phyloP scores from a whole-genome alignment of 495 filamentous ascomycete species.

The Penicillium roqueforti region DNA sequence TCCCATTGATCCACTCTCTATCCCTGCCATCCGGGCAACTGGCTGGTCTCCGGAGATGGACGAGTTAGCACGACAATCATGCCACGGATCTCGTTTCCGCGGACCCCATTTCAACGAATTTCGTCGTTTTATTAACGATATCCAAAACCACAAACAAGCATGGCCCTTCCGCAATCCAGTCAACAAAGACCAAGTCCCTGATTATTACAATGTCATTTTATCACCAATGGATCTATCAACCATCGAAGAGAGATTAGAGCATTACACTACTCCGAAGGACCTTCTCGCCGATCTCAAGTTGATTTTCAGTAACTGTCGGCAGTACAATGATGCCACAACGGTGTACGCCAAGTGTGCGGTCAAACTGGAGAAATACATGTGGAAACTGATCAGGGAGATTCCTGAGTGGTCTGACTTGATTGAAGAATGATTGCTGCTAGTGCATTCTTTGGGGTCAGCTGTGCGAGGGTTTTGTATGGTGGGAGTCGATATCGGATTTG shows the following conservation, averaged over 20 bases:
- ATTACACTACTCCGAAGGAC: slow-evolving; percentile 86
- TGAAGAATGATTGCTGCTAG: not conserved
- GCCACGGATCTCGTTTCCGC: slow-evolving; percentile 55
- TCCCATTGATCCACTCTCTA: slow-evolving; percentile 74
- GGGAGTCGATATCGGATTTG: not conserved
- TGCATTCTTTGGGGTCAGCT: not conserved
- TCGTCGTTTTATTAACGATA: slow-evolving; percentile 87
- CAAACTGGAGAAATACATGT: slow-evolving; percentile 97
- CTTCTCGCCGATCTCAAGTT: slow-evolving; percentile 88
- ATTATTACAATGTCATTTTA: slow-evolving; percentile 97
- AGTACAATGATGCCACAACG: slow-evolving; percentile 94
- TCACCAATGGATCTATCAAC: slow-evolving; percentile 96
- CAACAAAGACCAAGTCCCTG: slow-evolving; percentile 88
- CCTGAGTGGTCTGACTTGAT: slow-evolving; percentile 77
- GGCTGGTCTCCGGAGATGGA: slow-evolving; percentile 99
- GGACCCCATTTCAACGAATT: slow-evolving; percentile 87
- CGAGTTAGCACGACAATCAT: slow-evolving; percentile 86
- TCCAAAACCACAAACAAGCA: slow-evolving; percentile 85
- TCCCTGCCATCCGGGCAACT: slow-evolving; percentile 78
- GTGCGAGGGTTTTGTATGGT: not conserved
- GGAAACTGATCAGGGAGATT: slow-evolving; percentile 82
- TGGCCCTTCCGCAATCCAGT: slow-evolving; percentile 96
- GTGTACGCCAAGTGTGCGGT: slow-evolving; percentile 94
- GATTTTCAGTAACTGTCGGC: slow-evolving; percentile 90
- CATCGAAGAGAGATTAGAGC: slow-evolving; percentile 78